Conservation (phyloP, 2,329 filamentous ascomycete species). For the Escovopsis sp. region DNA sequence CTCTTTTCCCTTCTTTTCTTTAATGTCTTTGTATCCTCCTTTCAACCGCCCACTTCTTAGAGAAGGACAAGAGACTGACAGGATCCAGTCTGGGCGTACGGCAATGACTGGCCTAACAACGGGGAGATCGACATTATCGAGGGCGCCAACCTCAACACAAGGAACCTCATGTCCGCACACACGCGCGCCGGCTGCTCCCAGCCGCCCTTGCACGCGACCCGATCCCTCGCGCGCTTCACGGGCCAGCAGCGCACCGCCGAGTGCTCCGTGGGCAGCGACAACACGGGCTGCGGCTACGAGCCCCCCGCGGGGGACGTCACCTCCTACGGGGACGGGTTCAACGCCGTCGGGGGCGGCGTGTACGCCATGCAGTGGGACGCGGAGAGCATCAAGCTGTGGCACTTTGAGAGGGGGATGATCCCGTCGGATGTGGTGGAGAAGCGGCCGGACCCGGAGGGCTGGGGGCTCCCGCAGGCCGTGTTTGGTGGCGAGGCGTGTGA, state of each 20-base stretch:
- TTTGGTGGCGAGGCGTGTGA: slow-evolving; percentile 54
- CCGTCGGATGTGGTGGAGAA: slow-evolving; percentile 48
- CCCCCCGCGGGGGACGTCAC: slow-evolving; percentile 25
- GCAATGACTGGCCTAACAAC: slow-evolving; percentile 41
- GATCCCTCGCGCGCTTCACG: slow-evolving; percentile 7
- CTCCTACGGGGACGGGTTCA: slow-evolving; percentile 51
- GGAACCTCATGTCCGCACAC: slow-evolving; percentile 48
- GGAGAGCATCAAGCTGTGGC: slow-evolving; percentile 57
- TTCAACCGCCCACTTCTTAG: no score
- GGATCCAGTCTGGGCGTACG: slow-evolving; percentile 35
- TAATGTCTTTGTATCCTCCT: background rate
- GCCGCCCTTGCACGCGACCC: slow-evolving; percentile 6
- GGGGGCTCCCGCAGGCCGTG: slow-evolving; percentile 53
- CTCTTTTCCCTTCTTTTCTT: no score
- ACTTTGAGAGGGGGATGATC: slow-evolving; percentile 52
- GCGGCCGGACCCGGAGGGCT: slow-evolving; percentile 46
- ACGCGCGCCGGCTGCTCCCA: slow-evolving; percentile 27
- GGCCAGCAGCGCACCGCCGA: slow-evolving; percentile 18
- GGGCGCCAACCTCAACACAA: slow-evolving; percentile 46
- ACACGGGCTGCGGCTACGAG: slow-evolving; percentile 31
- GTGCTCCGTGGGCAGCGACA: slow-evolving; percentile 21
- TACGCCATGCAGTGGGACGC: slow-evolving; percentile 60
- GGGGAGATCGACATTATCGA: slow-evolving; percentile 61
- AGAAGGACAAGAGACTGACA: slow-evolving; percentile 1
- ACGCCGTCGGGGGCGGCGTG: slow-evolving; percentile 49